Conservation (phyloP, 2,329 filamentous ascomycete species). For the Beauveria rudraprayagi region DNA sequence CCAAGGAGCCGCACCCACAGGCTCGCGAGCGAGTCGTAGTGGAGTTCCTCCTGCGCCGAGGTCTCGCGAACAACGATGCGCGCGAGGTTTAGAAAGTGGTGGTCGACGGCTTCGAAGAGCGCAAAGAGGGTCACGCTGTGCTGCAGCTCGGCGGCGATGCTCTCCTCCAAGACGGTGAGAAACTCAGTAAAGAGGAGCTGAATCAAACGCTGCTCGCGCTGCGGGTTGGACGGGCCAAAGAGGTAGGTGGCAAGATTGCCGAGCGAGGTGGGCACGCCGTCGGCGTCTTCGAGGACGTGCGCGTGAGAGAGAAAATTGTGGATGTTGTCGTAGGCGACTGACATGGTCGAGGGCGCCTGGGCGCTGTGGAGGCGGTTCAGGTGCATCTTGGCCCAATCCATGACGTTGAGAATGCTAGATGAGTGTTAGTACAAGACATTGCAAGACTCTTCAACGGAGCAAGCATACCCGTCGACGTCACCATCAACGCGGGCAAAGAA, state of each 20-base stretch:
- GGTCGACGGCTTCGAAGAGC: constrained; percentile 87
- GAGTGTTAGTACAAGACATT: constrained; percentile 15
- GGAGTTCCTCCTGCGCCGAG: constrained; percentile 68
- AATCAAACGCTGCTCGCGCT: constrained; percentile 71
- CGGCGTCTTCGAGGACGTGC: constrained; percentile 48
- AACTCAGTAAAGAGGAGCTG: constrained; percentile 82
- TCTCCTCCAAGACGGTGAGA: constrained; percentile 77
- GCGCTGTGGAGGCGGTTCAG: constrained; percentile 59
- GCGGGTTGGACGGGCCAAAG: constrained; percentile 72
- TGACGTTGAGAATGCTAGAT: constrained; percentile 73
- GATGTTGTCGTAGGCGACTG: constrained; percentile 72
- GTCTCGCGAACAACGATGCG: constrained; percentile 79
- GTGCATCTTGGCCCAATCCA: constrained; percentile 92
- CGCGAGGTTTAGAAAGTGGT: constrained; percentile 81
- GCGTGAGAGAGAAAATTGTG: constrained; percentile 65
- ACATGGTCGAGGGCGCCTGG: constrained; percentile 49
- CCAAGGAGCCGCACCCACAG: constrained; percentile 84
- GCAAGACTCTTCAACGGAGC: background rate
- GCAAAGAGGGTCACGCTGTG: constrained; percentile 74
- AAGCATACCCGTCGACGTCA: constrained; percentile 69
- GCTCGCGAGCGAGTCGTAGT: constrained; percentile 72
- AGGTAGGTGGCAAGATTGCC: constrained; percentile 62
- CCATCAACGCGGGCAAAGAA: constrained; percentile 93
- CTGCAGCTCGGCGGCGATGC: constrained; percentile 75
- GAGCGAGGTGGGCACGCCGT: constrained; percentile 55